Base-by-base conservation (phyloP, 164 flowering plant species). In the Vitis labrusca region DNA sequence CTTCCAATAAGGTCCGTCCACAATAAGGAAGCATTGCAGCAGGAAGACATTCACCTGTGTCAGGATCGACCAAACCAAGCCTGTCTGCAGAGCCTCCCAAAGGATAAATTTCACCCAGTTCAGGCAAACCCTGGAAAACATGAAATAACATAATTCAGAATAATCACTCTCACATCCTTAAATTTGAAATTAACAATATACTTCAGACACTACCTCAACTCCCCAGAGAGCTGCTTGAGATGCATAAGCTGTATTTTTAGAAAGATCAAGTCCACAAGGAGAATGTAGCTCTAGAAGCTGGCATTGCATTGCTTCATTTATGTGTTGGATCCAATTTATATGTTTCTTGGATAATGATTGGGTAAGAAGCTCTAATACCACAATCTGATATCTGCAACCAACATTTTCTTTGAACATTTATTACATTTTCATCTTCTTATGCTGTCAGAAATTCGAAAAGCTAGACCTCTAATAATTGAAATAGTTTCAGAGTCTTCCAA, bases 21-120 rank as follows among this genome's bases (percentile, higher is more conserved):
- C 95, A 90, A 78, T 85, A 92, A 74, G 97, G 93, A 82, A 94
- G 98, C 97, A 94, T 90, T 62, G 99, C 99, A 77, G 99, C 96
- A 60, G 99, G 99, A 75, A 94, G 99, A 75, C 92, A 89, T 84
- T 94, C 99, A 70, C 94, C 94, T 32, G 99, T 88, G 67, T 79
- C 80, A 67, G 88, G 83, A 80, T 94, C 97, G 64, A 92, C 91
- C 75, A 94, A 86, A 75, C 96, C 98, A 77, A 94, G 97, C 80
- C 99, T 86, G 73, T 94, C 99, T 62, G 93, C 99, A 48, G 97
- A 86, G 76, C 99, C 99, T 71, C 99, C 99, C 51, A 94, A 76
- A 65, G 99, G 97, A 84, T 94, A 94, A 62, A 94, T 92, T 85
- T 94, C 99, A 75, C 97, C 99, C 29, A 94, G 79, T 73, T 89